phyloP scores from a whole-genome alignment of 2,329 filamentous ascomycete species.

The Diaporthe sp. region DNA sequence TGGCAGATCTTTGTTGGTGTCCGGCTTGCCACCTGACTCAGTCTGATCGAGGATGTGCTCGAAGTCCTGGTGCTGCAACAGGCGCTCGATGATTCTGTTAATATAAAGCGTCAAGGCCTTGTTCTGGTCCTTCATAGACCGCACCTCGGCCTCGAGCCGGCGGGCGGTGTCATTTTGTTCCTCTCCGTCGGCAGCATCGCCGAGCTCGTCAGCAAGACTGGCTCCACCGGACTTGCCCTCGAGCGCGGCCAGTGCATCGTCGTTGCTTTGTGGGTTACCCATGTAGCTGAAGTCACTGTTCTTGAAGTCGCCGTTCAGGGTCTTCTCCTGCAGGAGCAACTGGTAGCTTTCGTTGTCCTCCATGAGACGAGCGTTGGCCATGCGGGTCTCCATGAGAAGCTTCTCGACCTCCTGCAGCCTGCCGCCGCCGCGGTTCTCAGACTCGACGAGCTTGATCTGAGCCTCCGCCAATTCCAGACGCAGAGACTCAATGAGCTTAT shows the following conservation, averaged over 20 bases:
- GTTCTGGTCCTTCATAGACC: conserved; percentile 89
- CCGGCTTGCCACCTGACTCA: conserved; percentile 62
- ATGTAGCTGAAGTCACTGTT: conserved; percentile 84
- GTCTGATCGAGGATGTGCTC: conserved; percentile 92
- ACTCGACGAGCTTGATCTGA: conserved; percentile 94
- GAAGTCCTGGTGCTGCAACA: conserved; percentile 94
- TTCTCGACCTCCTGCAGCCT: conserved; percentile 91
- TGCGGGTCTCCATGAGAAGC: conserved; percentile 88
- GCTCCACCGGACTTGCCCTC: conserved; percentile 66
- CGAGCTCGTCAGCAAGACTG: conserved; percentile 90
- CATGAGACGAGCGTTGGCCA: conserved; percentile 96
- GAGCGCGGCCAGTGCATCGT: conserved; percentile 73
- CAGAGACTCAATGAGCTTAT: conserved; percentile 94
- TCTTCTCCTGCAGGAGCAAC: conserved; percentile 92
- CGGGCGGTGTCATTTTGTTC: conserved; percentile 66
- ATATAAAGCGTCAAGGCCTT: conserved; percentile 98
- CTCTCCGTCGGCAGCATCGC: conserved; percentile 74
- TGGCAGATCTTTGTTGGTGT: conserved; percentile 87
- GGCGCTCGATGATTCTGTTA: conserved; percentile 97
- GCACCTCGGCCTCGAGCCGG: conserved; percentile 82
- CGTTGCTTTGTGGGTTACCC: conserved; percentile 66
- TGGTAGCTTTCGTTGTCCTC: conserved; percentile 99
- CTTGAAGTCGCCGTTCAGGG: conserved; percentile 91
- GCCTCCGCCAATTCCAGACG: conserved; percentile 93
- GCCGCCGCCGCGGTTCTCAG: conserved; percentile 92